Conservation (phyloP, 2,329 filamentous ascomycete genomes). For the Harringtonia aguacate region DNA sequence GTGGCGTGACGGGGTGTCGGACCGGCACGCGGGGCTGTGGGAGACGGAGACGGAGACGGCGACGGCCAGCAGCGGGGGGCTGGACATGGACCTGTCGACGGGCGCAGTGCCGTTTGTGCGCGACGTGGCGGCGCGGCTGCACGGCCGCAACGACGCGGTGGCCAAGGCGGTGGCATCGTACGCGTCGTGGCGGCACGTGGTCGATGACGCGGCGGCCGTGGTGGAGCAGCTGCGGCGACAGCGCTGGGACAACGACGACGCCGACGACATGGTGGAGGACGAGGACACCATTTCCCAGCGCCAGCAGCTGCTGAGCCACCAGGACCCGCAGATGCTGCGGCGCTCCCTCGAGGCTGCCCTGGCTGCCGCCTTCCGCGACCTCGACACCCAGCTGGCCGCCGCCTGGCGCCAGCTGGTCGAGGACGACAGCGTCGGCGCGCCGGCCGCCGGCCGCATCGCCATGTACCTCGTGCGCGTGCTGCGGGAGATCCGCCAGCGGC, state of each 20-base stretch:
- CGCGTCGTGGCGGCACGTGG: slow-evolving; percentile 59
- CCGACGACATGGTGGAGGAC: slow-evolving; percentile 55
- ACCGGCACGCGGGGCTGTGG: slow-evolving; percentile 54
- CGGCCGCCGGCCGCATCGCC: slow-evolving; percentile 38
- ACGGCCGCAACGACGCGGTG: slow-evolving; percentile 61
- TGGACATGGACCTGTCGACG: slow-evolving; percentile 53
- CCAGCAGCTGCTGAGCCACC: slow-evolving; percentile 56
- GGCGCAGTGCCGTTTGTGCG: slow-evolving; percentile 60
- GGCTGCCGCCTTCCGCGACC: slow-evolving; percentile 24
- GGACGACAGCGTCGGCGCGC: background rate
- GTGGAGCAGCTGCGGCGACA: slow-evolving; percentile 56
- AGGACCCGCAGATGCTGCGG: slow-evolving; percentile 32
- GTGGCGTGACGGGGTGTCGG: slow-evolving; percentile 46
- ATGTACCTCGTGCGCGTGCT: slow-evolving; percentile 64
- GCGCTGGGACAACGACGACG: slow-evolving; percentile 61
- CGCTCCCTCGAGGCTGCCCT: slow-evolving; percentile 22
- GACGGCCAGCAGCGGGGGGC: slow-evolving; percentile 32
- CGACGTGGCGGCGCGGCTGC: slow-evolving; percentile 55
- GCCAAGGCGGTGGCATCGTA: slow-evolving; percentile 53
- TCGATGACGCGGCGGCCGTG: slow-evolving; percentile 54
- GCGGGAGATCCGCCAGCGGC: slow-evolving; percentile 58
- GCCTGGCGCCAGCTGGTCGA: slow-evolving; percentile 32
- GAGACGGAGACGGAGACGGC: background rate
- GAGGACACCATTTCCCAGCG: slow-evolving; percentile 58
- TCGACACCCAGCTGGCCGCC: slow-evolving; percentile 43